Conservation (phyloP, 2,329 filamentous ascomycete species). For the Neonectria ditissima region DNA sequence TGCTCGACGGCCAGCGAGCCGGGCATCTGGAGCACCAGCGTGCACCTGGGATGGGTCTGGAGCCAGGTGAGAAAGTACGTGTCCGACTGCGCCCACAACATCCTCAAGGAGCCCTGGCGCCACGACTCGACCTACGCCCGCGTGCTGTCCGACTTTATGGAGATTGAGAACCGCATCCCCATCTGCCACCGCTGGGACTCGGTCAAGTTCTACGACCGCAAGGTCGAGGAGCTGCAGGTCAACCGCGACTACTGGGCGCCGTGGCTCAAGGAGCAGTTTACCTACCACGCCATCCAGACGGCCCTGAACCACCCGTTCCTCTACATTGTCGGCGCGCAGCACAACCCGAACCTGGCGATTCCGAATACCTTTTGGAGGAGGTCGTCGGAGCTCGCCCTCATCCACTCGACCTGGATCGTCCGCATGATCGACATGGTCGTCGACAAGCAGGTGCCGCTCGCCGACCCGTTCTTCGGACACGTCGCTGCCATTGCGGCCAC, state of each 20-base stretch:
- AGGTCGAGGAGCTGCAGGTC: conserved; percentile 57
- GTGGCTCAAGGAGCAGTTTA: conserved; percentile 66
- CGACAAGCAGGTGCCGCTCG: conserved; percentile 61
- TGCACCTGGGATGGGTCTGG: conserved; percentile 65
- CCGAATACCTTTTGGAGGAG: conserved; percentile 66
- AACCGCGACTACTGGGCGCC: conserved; percentile 63
- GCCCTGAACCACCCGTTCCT: conserved; percentile 66
- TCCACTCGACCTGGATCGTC: conserved; percentile 66
- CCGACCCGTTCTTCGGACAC: conserved; percentile 65
- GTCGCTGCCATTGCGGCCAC: conserved; percentile 64
- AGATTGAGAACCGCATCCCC: conserved; percentile 61
- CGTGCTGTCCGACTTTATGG: conserved; percentile 63
- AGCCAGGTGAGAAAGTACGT: conserved; percentile 60
- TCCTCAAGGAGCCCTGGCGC: conserved; percentile 62
- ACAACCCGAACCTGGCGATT: conserved; percentile 63
- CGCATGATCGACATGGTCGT: conserved; percentile 66
- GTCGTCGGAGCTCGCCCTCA: conserved; percentile 62
- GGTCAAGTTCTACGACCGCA: conserved; percentile 64
- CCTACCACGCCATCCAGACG: conserved; percentile 63
- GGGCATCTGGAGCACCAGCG: conserved; percentile 63
- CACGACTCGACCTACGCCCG: conserved; percentile 64
- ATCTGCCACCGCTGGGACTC: conserved; percentile 65
- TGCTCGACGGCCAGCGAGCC: conserved; percentile 54
- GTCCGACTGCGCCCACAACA: conserved; percentile 59
- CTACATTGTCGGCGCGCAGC: conserved; percentile 63